Base-by-base conservation (phyloP, 371 early-diverging fungal species). In the Mortierella polycephala region DNA sequence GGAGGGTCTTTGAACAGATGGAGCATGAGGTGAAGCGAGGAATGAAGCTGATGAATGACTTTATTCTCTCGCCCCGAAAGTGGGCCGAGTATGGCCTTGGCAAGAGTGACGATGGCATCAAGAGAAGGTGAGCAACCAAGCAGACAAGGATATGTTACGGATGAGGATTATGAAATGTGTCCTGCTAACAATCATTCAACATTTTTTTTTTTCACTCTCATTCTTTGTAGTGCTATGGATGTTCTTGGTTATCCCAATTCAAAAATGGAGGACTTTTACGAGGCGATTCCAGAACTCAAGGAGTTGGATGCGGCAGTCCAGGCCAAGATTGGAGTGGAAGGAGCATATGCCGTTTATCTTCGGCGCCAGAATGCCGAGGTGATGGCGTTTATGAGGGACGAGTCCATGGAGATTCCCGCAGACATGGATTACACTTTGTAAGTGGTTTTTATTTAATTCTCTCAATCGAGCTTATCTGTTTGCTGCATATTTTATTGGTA, bases 281-380 rank as follows among this genome's bases (percentile, higher is more conserved):
- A 82, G 14, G 46, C 84, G 0, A 61, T 89, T 16, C 91, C 91
- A 12, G 68, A 73, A 46, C 64, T 91, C 13, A 66, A 79, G 42
- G 71, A 84, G 13, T 60, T 89, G n/a, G 82, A 83, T 23, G 67
- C 75, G n/a, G 63, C 74, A 1, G 68, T 88, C 21, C 75, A 71
- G 46, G 82, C 82, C 39, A 83, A 89, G 55, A 69, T 91, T 61
- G 64, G 82, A 41, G 85, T 91, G 62, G 91, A 89, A 81, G 88
- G 92, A 10, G 88, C 88, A 41, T 94, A 94, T 66, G 86, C 88
- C 44, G 89, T 89, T n/a, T 92, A 90, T 59, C 75, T 94, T 59
- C 86, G 87, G 56, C 85, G 87, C 47, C 94, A 93, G 71, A 85
- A 82, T 49, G 64, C 75, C 0, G 92, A 93, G 64, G 89, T 93